These are phyloP conservation scores for Sordariomycetes sp. DNA, from an alignment of 2,329 filamentous ascomycete species.

Conservation along the genomic window DNA sequence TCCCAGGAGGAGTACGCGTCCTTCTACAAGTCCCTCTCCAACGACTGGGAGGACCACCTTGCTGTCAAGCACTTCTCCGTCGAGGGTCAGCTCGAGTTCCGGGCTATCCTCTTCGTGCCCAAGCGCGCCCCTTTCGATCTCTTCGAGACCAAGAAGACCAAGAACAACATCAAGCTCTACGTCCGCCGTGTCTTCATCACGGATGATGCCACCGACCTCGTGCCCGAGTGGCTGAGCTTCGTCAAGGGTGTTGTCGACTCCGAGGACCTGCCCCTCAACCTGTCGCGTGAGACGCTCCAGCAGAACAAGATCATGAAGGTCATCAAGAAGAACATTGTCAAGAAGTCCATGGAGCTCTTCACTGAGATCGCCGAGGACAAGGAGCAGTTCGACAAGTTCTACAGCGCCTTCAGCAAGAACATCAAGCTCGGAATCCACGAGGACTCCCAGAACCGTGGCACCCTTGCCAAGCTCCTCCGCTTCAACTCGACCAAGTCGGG, in stretches of 20 bases:
- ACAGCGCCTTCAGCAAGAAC: conserved; percentile 99
- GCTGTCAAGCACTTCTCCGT: conserved; percentile 99
- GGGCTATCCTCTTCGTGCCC: conserved; percentile 97
- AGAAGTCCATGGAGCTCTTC: conserved; percentile 99
- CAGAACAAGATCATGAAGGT: conserved; percentile 99
- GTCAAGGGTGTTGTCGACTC: conserved; percentile 99
- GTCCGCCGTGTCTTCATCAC: conserved; percentile 99
- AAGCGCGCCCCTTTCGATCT: conserved; percentile 99
- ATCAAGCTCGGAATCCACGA: conserved; percentile 99
- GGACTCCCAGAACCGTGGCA: conserved; percentile 90
- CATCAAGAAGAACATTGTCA: conserved; percentile 99
- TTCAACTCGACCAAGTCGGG: conserved; percentile 99
- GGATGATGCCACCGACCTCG: conserved; percentile 96
- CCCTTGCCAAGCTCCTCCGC: conserved; percentile 94
- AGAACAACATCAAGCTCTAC: conserved; percentile 99
- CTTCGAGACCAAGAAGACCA: conserved; percentile 99
- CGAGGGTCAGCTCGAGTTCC: conserved; percentile 99
- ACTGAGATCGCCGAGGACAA: conserved; percentile 98
- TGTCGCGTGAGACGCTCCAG: conserved; percentile 99
- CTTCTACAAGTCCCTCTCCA: conserved; percentile 99
- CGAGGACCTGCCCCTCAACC: conserved; percentile 97
- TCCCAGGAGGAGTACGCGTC: conserved; percentile 98
- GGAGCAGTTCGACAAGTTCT: conserved; percentile 99
- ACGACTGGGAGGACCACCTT: conserved; percentile 99
- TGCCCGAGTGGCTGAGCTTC: conserved; percentile 98